Base-by-base conservation (phyloP, 2,329 filamentous ascomycete species). In the Claviceps sp. region DNA sequence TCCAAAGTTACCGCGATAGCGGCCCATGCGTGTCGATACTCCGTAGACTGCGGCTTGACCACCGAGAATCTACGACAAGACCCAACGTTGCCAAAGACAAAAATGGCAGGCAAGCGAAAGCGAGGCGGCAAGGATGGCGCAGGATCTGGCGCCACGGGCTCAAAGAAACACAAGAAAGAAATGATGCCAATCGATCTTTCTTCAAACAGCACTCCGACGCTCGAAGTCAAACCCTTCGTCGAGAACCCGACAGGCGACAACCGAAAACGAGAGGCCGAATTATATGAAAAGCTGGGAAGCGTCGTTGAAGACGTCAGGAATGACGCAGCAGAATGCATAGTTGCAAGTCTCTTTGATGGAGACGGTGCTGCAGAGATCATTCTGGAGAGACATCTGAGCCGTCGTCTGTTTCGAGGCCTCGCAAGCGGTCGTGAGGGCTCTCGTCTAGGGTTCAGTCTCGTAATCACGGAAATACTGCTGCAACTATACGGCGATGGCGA, bases 361-460 rank as follows among this genome's bases (percentile, higher is more conserved):
- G 67, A 77, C 19, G 69, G 70, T 37, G 75, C 75, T 3, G 56
- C 72, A 2, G 78, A 83, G 62, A 59, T 69, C 1, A 74, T 78
- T 2, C 68, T 84, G 14, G 65, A 74, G 58, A 70, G 78, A 54
- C 81, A 84, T 59, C 68, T 84, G 34, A 77, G 81, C 56, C 78
- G 79, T 62, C 77, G 85, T 26, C 73, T 98, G 40, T 88, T 96
- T 65, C 82, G 87, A 51, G 93, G 93, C 42, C 80, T 97, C 17
- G 89, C 90, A 55, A 96, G 89, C 65, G 85, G 89, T 51, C 83
- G 89, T 53, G 95, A 95, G 70, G 88, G 87, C 13, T 89, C 91
- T 17, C 79, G 93, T 26, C 72, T 93, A 49, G 93, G 93, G 3
- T 96, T 95, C 65, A 95, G 89, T 51, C 76, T 96, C 52, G 91